A percentile compares a stretch with the other conserved stretches of the same genome.
phyloP scores from a whole-genome alignment of 148 eudicot species.

The Heliamphora exappendiculata region DNA sequence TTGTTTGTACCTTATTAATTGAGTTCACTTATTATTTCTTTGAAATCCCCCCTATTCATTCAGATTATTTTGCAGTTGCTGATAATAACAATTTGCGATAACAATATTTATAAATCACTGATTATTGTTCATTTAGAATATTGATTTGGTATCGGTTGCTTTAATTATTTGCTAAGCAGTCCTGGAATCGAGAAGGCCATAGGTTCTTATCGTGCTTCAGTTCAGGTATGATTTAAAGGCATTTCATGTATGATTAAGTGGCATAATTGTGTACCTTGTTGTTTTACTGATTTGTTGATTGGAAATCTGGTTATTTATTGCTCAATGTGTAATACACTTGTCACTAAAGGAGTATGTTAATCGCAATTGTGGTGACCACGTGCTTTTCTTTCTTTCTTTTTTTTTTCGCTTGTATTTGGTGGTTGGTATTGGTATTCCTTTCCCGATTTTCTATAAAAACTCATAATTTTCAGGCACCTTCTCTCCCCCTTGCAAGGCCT shows the following conservation, averaged over 20 bases:
- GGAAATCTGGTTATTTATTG: background rate
- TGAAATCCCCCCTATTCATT: background rate
- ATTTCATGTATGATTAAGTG: background rate
- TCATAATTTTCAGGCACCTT: background rate
- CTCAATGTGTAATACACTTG: background rate
- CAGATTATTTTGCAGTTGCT: background rate
- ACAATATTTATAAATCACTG: background rate
- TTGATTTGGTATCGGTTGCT: background rate
- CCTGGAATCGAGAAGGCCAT: slow-evolving; percentile 53
- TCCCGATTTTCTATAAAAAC: too few species aligned
- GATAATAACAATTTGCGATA: background rate
- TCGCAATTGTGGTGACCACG: background rate
- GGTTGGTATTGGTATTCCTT: background rate
- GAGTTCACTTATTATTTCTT: background rate
- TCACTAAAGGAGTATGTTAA: background rate
- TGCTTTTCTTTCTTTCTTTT: background rate
- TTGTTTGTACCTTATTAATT: background rate
- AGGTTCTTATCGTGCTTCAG: slow-evolving; percentile 71
- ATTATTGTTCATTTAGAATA: background rate
- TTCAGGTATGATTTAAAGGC: slow-evolving; percentile 51
- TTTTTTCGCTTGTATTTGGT: background rate
- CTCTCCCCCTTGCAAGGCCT: background rate
- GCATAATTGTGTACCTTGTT: background rate
- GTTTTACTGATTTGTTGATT: background rate
- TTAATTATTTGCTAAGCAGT: slow-evolving; percentile 23